A percentile compares a stretch with the other conserved stretches of the same genome.
phyloP scores from a whole-genome alignment of 345 rosid genomes.

The Salix caprea region DNA sequence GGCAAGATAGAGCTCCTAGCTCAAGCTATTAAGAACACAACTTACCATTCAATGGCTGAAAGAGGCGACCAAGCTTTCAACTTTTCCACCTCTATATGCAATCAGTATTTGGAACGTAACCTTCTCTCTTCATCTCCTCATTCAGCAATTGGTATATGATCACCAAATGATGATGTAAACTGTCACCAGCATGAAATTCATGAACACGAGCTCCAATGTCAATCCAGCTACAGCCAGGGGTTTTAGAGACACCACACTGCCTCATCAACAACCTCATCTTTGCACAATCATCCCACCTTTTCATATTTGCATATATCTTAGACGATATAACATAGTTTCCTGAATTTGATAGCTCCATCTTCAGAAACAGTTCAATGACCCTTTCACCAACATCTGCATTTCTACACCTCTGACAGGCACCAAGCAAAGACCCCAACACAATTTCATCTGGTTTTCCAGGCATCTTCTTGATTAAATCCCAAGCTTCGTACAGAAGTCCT shows the following conservation, averaged over 20 bases:
- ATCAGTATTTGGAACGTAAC: no score
- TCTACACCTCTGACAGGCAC: constrained; percentile 68
- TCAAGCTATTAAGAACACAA: no score
- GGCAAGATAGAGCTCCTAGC: no score
- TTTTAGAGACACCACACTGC: constrained; percentile 55
- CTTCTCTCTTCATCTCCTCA: no score
- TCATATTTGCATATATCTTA: constrained; percentile 63
- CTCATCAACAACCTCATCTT: constrained; percentile 41
- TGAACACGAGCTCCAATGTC: constrained; percentile 44
- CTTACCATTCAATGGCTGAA: not conserved
- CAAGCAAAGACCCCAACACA: constrained; percentile 68
- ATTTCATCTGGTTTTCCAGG: constrained; percentile 82
- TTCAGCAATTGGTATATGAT: constrained; percentile 31
- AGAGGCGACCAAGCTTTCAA: constrained; percentile 19
- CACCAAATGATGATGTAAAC: constrained; percentile 17
- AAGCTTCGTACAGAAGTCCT: constrained; percentile 65
- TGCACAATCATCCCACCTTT: constrained; percentile 73
- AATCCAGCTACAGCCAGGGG: constrained; percentile 94
- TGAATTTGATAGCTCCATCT: constrained; percentile 27
- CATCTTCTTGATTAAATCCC: constrained; percentile 66
- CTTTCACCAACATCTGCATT: constrained; percentile 46
- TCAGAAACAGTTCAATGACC: constrained; percentile 52
- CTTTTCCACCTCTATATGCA: no score
- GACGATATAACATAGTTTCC: constrained; percentile 47
- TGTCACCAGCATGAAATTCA: constrained; percentile 73